A percentile compares a stretch with the other conserved stretches of the same genome.
Evolutionary conservation across 768 basidiomycete genomes (phyloP).

Genomic region (Pleurotus eryngii): DNA sequence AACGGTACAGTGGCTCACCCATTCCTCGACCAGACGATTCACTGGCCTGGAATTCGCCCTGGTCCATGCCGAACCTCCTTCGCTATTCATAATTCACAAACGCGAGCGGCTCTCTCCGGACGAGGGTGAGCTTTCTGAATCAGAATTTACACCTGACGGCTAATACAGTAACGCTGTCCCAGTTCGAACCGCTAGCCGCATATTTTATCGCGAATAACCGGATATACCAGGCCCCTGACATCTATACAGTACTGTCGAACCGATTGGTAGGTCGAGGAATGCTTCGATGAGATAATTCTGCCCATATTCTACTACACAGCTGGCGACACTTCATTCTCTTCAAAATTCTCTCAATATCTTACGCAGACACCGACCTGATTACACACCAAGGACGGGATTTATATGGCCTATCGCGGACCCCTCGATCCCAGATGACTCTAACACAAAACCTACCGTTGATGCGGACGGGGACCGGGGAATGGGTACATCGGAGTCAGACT

Average conservation of each 20-base stretch:
- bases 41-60: constrained; percentile 86
- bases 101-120: constrained; percentile 80
- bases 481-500: constrained; percentile 7
- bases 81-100: constrained; percentile 88
- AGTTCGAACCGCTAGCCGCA: constrained; percentile 74
- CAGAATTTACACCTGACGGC: constrained; percentile 1
- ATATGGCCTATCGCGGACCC: constrained; percentile 79
- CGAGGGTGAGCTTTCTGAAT: constrained; percentile 54
- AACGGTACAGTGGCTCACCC: background rate
- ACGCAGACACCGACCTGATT: constrained; percentile 72
- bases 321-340: constrained; percentile 66
- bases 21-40: constrained; percentile 57
- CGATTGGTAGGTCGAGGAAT: constrained; percentile 54
- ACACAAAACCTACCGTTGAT: constrained; percentile 32
- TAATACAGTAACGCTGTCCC: constrained; percentile 11
- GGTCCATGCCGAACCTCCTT: constrained; percentile 75
- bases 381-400: constrained; percentile 80
- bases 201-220: constrained; percentile 89
- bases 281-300: background rate
- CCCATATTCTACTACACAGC: constrained; percentile 30
- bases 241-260: constrained; percentile 82
- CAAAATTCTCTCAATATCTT: constrained; percentile 76
- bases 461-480: constrained; percentile 21
- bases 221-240: constrained; percentile 84
- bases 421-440: constrained; percentile 35